Conservation (phyloP, 2,329 filamentous ascomycete species). For the Pseudopithomyces chartarum region DNA sequence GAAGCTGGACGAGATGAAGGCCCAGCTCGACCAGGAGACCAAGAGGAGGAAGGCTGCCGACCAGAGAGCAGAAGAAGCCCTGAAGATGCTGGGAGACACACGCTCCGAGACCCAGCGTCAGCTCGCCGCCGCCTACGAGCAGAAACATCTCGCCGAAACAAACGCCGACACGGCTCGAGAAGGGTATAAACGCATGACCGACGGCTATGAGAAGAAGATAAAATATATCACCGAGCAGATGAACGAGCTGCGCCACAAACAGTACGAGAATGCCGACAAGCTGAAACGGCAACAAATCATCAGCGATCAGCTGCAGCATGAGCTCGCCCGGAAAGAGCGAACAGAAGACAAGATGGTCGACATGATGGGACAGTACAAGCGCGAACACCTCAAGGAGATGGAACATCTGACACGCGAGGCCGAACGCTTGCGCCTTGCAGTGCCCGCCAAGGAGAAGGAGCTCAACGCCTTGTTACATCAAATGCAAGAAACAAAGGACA, state of each 20-base stretch:
- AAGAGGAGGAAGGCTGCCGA: conserved; percentile 64
- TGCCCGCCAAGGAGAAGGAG: conserved; percentile 63
- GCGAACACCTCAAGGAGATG: conserved; percentile 66
- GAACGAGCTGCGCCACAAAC: conserved; percentile 34
- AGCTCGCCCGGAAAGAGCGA: conserved; percentile 63
- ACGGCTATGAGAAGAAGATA: conserved; percentile 42
- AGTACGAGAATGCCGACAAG: conserved; percentile 38
- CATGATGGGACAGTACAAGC: conserved; percentile 69
- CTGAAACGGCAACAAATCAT: conserved; percentile 65
- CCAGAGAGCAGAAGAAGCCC: conserved; percentile 64
- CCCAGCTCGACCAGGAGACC: conserved; percentile 67
- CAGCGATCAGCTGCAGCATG: conserved; percentile 73
- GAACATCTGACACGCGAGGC: conserved; percentile 64
- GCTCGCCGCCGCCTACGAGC: conserved; percentile 61
- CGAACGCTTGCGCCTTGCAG: conserved; percentile 59
- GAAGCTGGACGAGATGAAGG: conserved; percentile 71
- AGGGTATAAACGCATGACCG: conserved; percentile 72
- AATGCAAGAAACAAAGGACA: conserved; percentile 61
- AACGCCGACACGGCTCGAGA: conserved; percentile 72
- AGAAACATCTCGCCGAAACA: conserved; percentile 59
- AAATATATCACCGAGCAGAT: conserved; percentile 60
- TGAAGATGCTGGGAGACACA: conserved; percentile 66
- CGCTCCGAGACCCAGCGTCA: conserved; percentile 64
- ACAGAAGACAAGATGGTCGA: conserved; percentile 66
- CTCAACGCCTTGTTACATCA: conserved; percentile 47